Base-by-base conservation (phyloP, 306 rosid species). In the Begonia fuchsioides region DNA sequence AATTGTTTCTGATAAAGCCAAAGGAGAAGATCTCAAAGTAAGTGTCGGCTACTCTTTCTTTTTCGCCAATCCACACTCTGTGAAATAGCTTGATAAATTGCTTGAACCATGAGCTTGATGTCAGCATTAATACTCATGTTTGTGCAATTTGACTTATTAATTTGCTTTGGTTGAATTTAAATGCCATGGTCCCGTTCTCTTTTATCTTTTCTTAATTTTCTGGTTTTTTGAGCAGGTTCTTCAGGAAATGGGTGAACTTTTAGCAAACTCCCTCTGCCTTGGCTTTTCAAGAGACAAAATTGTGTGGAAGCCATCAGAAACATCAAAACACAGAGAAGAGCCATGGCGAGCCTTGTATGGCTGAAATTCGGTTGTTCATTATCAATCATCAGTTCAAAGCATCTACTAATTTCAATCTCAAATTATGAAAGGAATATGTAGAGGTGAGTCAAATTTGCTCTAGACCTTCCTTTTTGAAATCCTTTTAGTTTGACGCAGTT, bases 281-380 rank as follows among this genome's bases (percentile, higher is more conserved):
- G 44, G 65, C 64, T 82, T 79, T 70, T 68, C 76, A 35, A 67
- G 72, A 59, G 94, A 71, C 19, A 56, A n/a, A 53, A 62, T 82
- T 38, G 32, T 53, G 26, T 82, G 79, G 86, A 80, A 73, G 56
- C 94, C 86, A 45, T 65, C 71, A 52, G 72, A 52, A 48, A 45
- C 66, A 52, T 41, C 79, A 45, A 71, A 59, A 69, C 73, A 70
- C 3, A 65, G 61, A 46, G 58, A 61, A 60, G 81, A 82, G 72
- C 90, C 94, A 38, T 86, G 94, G 96, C 94, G 80, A 3, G 86
- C 75, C 10, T 66, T 82, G 49, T 86, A 86, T 57, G 96, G 96
- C 60, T 81, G 69, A 86, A 18, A 43, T 38, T 17, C 17, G 11
- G 53, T 41, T 3, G 35, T 26, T 26, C 35, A 26, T 26, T 26